A percentile compares a stretch with the other conserved stretches of the same genome.
Conservation (phyloP, 2,329 filamentous ascomycete genomes). For the Trichocomaceae sp. region DNA sequence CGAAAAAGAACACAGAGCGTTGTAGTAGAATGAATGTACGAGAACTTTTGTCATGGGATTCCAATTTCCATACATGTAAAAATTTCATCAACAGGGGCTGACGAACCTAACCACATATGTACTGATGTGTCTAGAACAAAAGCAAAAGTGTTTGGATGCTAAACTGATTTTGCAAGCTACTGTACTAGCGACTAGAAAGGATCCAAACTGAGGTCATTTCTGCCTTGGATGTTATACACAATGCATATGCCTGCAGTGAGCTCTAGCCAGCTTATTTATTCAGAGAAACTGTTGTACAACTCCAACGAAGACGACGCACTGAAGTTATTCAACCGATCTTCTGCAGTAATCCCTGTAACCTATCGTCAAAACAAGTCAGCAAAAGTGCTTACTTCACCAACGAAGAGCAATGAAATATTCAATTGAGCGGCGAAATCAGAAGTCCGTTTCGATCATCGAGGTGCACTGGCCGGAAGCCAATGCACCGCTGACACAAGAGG, state of each 20-base stretch:
- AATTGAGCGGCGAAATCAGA: slow-evolving; percentile 53
- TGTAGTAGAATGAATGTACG: too few species aligned
- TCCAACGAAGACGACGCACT: neutral
- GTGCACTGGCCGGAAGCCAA: slow-evolving; percentile 34
- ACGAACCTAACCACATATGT: too few species aligned
- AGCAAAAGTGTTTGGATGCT: too few species aligned
- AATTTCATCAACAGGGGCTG: too few species aligned
- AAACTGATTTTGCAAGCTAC: too few species aligned
- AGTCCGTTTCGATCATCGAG: slow-evolving; percentile 80
- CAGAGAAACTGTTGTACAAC: neutral
- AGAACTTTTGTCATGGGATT: too few species aligned
- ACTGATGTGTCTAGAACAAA: too few species aligned
- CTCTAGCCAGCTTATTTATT: neutral
- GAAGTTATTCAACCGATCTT: neutral
- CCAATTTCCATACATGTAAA: too few species aligned
- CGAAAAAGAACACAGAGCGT: too few species aligned
- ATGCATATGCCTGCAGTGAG: neutral
- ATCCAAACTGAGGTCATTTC: too few species aligned
- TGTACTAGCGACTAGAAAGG: too few species aligned
- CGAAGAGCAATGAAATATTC: slow-evolving; percentile 11
- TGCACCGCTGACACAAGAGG: slow-evolving; percentile 82
- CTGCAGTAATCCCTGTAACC: slow-evolving; percentile 3
- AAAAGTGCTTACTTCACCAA: slow-evolving; percentile 15
- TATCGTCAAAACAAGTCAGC: slow-evolving; percentile 14
- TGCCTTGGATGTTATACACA: neutral